Conservation (phyloP, 352 stramenopile species). For the Pilasporangium apinafurcum region DNA sequence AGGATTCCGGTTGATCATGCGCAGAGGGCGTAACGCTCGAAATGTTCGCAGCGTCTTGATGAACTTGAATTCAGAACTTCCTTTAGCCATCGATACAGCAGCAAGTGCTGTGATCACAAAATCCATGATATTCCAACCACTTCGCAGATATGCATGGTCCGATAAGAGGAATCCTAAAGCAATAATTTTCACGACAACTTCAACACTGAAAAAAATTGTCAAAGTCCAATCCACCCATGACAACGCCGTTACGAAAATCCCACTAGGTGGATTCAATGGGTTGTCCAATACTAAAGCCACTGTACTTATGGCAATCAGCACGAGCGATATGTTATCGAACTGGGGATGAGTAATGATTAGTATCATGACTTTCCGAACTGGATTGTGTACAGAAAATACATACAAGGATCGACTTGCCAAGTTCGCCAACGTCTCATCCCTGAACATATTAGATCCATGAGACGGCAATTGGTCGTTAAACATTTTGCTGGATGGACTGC, state of each 20-base stretch:
- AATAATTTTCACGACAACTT: conserved; percentile 85
- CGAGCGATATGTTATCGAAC: conserved; percentile 77
- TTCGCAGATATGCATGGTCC: conserved; percentile 62
- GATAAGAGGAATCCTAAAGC: conserved; percentile 68
- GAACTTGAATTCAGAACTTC: conserved; percentile 50
- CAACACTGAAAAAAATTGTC: conserved; percentile 82
- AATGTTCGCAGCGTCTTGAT: conserved; percentile 68
- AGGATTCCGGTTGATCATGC: conserved; percentile 79
- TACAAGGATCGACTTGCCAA: conserved; percentile 32
- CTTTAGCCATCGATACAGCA: conserved; percentile 74
- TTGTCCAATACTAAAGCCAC: conserved; percentile 74
- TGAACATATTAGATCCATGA: conserved; percentile 1
- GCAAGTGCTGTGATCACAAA: conserved; percentile 81
- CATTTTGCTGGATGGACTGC: conserved; percentile 11
- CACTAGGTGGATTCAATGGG: conserved; percentile 43
- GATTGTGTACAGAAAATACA: conserved; percentile 39
- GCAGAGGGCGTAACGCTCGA: conserved; percentile 71
- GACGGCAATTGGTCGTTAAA: conserved; percentile 24
- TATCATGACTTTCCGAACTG: conserved; percentile 34
- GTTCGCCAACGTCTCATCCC: no score
- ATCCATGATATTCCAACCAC: conserved; percentile 89
- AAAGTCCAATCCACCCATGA: conserved; percentile 61
- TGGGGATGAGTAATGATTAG: conserved; percentile 44
- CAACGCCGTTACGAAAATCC: conserved; percentile 32
- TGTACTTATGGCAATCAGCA: conserved; percentile 67